Evolutionary conservation across 371 early-diverging fungal genomes (phyloP).

Genomic region (Batkoa obscura): DNA sequence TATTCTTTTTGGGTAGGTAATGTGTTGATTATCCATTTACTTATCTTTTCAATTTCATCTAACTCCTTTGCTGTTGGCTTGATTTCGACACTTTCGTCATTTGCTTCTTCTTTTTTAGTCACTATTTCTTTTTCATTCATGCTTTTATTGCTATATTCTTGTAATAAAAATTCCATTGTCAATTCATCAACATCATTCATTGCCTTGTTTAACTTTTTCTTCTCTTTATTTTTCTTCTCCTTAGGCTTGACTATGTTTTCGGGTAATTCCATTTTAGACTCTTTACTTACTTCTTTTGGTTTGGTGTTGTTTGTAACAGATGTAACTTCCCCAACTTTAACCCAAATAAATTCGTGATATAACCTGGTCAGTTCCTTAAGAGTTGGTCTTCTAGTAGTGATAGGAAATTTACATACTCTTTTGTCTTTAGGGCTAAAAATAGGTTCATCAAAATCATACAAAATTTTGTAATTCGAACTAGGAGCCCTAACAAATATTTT

Average conservation of each 20-base stretch:
- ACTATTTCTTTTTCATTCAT: too few species aligned
- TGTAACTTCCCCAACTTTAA: background rate
- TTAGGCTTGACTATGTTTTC: conserved; percentile 2
- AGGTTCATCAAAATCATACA: conserved; percentile 40
- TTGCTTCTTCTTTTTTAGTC: too few species aligned
- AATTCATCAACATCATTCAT: too few species aligned
- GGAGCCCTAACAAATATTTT: conserved; percentile 51
- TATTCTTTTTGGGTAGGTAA: too few species aligned
- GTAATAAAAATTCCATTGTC: too few species aligned
- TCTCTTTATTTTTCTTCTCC: conserved; percentile 13
- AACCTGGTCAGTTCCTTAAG: conserved; percentile 30
- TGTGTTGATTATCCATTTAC: too few species aligned
- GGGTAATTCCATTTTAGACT: conserved; percentile 5
- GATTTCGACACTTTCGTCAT: too few species aligned
- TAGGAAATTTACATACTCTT: conserved; percentile 47
- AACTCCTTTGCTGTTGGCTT: too few species aligned
- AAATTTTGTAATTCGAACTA: conserved; percentile 27
- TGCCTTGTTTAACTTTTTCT: conserved; percentile 11
- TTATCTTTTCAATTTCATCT: too few species aligned
- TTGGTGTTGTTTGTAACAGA: conserved; percentile 5
- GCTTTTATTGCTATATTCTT: too few species aligned
- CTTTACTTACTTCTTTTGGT: conserved; percentile 12
- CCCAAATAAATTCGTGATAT: conserved; percentile 11
- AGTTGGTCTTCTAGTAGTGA: conserved; percentile 57
- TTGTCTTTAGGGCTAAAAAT: conserved; percentile 27